Base-by-base conservation (phyloP, 73 alveolate species). In the Diophrys appendiculata region DNA sequence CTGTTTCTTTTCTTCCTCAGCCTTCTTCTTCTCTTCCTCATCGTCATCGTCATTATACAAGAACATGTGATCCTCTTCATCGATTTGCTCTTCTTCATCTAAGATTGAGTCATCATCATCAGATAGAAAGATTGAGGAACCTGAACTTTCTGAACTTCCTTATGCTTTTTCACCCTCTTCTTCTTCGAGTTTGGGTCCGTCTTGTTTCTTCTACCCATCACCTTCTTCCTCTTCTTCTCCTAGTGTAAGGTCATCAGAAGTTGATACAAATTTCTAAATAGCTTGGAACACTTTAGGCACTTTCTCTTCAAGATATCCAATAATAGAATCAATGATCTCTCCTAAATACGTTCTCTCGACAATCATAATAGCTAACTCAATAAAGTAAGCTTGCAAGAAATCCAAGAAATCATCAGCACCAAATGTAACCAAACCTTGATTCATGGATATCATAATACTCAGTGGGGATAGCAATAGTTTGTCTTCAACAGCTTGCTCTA, bases 321-420 rank as follows among this genome's bases (percentile, higher is more conserved):
- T 33, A 25, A 79, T 30, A 8, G 54, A 33, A 0, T 67, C 96
- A 0, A 73, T 70, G 18, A 85, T 52, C 35, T 76, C 85, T 30
- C 87, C 96, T 0, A 94, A 55, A 75, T 94, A 94, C 25, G 93
- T 85, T 68, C 96, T 73, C 78, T 84, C 96, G 0, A 91, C 65
- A 82, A 94, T 78, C 73, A 68, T 35, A 30, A 81, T 88, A 1
- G 81, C 92, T n/a, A 84, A 80, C 68, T 86, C 98, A 33, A 94
- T 83, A 67, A 91, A 79, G 67, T 88, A 94, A 33, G 94, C 93
- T 34, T 75, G 56, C 69, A 94, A 82, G 78, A 94, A 94, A 56
- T 89, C 95, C 33, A 94, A 70, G 90, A 94, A 94, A 72, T 94
- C 94, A 30, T 83, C 88, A 26, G 98, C 98, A 22, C 98, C 98